A percentile compares a stretch with the other conserved stretches of the same genome.
Conservation (phyloP, 345 rosid species). For the Nephelium lappaceum region DNA sequence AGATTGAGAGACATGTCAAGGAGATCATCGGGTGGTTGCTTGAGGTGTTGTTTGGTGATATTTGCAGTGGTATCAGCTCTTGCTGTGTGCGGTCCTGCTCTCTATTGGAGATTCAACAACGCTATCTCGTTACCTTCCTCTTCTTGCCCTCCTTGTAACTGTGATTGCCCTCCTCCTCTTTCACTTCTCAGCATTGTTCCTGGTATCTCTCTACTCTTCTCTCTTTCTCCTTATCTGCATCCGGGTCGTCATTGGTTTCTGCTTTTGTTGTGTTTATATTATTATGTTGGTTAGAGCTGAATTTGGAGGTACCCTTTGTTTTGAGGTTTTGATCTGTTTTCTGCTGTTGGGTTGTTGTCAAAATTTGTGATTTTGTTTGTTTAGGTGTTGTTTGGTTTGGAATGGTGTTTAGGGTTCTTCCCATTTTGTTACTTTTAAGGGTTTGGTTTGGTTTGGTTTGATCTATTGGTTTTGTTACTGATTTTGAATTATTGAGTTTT, state of each 20-base stretch:
- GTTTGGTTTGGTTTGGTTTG: slow-evolving; percentile 24
- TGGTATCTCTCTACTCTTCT: slow-evolving; percentile 42
- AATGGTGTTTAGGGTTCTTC: slow-evolving; percentile 26
- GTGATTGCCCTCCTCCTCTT: slow-evolving; percentile 95
- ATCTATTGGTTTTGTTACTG: slow-evolving; percentile 20
- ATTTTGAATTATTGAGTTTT: slow-evolving; percentile 24
- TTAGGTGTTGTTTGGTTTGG: not conserved
- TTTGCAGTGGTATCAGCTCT: slow-evolving; percentile 91
- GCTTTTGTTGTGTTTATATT: not conserved
- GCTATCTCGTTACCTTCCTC: slow-evolving; percentile 40
- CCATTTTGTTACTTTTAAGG: slow-evolving; percentile 19
- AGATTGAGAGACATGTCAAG: slow-evolving; percentile 56
- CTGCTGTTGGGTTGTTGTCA: not conserved
- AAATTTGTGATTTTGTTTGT: slow-evolving; percentile 7
- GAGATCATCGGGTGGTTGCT: slow-evolving; percentile 79
- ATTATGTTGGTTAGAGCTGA: slow-evolving; percentile 15
- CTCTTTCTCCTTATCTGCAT: not conserved
- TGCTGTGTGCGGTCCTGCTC: slow-evolving; percentile 91
- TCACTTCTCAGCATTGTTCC: slow-evolving; percentile 94
- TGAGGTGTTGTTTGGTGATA: slow-evolving; percentile 84
- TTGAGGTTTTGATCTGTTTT: slow-evolving; percentile 19
- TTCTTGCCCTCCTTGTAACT: slow-evolving; percentile 76
- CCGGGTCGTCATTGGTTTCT: slow-evolving; percentile 3
- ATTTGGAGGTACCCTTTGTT: slow-evolving; percentile 27
- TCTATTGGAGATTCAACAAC: slow-evolving; percentile 89